Evolutionary conservation across 371 early-diverging fungal genomes (phyloP).

Genomic region (Mortierella sp.): DNA sequence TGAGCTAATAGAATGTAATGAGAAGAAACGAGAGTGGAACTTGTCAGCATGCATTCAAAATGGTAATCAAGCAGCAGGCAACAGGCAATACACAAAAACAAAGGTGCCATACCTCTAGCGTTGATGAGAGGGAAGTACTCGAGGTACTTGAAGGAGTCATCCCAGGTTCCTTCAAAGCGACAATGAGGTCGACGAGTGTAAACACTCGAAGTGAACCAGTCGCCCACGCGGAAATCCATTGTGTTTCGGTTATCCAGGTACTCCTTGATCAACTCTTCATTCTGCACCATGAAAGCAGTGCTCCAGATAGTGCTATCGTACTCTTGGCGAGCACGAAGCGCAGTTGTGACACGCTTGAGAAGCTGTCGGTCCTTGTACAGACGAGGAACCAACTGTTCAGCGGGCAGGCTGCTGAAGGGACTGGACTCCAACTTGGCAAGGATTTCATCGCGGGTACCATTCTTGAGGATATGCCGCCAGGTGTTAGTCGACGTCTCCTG

Average conservation of each 20-base stretch:
- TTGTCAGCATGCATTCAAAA: background rate
- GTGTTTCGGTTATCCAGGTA: slow-evolving; percentile 32
- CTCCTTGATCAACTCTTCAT: slow-evolving; percentile 36
- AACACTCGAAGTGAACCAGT: slow-evolving; percentile 62
- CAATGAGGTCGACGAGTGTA: slow-evolving; percentile 30
- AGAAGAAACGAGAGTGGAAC: background rate
- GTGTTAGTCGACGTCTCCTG: slow-evolving; percentile 21
- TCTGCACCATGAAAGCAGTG: slow-evolving; percentile 6
- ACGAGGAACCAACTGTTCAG: slow-evolving; percentile 24
- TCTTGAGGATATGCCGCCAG: slow-evolving; percentile 38
- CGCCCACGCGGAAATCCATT: slow-evolving; percentile 28
- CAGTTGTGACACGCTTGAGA: slow-evolving; percentile 33
- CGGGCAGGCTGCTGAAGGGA: slow-evolving; percentile 32
- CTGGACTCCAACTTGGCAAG: slow-evolving; percentile 48
- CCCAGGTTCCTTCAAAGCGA: slow-evolving; percentile 19
- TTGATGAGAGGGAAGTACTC: slow-evolving; percentile 70
- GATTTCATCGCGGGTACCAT: slow-evolving; percentile 38
- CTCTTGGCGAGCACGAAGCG: slow-evolving; percentile 40
- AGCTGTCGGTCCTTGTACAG: slow-evolving; percentile 32
- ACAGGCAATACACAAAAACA: no score
- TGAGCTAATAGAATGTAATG: slow-evolving; percentile 30
- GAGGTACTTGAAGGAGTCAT: slow-evolving; percentile 33
- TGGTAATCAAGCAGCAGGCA: background rate
- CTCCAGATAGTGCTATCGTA: slow-evolving; percentile 40
- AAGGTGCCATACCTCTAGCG: slow-evolving; percentile 59